Base-by-base conservation (phyloP, 106 monocot genomes). In the Dioscorea alata region DNA sequence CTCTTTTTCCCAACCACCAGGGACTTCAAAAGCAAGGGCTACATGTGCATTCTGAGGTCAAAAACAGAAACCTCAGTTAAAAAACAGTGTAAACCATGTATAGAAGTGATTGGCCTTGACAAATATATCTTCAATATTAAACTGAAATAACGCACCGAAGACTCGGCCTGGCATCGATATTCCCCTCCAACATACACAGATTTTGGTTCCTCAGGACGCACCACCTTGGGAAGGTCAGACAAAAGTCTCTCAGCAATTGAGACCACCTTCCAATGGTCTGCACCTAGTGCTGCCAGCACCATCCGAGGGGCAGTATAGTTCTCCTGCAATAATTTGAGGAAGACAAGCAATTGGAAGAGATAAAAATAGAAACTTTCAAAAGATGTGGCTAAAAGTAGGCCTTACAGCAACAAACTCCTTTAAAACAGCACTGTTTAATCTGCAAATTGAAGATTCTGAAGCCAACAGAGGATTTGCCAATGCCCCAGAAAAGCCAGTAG, bases 101-200 rank as follows among this genome's bases (percentile, higher is more conserved):
- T 8, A 67, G 6, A 60, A 42, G 10, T 64, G 23, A 33, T 33
- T 21, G 16, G 56, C 42, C 23, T 48, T 8, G 48, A 48, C 13
- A 33, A 48, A 65, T 22, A 7, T 8, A 23, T 33, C 10, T 42
- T 42, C 9, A 42, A 5, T 6, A 42, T 42, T 42, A 42, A 42
- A 42, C 42, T 8, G 42, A 8, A 8, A 42, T 10, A 42, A 77
- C 70, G 57, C 54, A 92, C 85, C 74, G 34, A 12, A 52, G 91
- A 85, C 75, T 92, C 91, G 33, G 91, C 80, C 81, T 85, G 82
- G 61, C 77, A 63, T 59, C 88, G 73, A 67, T 80, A 92, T 28
- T 92, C 91, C n/a, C 91, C 91, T 70, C 91, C 91, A 62, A 80
- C 68, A 61, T 92, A 92, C 13, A 78, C 67, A 68, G 91, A 92